phyloP scores from a whole-genome alignment of 805 yeast species.

The Ogataea nakhonphanomensis region DNA sequence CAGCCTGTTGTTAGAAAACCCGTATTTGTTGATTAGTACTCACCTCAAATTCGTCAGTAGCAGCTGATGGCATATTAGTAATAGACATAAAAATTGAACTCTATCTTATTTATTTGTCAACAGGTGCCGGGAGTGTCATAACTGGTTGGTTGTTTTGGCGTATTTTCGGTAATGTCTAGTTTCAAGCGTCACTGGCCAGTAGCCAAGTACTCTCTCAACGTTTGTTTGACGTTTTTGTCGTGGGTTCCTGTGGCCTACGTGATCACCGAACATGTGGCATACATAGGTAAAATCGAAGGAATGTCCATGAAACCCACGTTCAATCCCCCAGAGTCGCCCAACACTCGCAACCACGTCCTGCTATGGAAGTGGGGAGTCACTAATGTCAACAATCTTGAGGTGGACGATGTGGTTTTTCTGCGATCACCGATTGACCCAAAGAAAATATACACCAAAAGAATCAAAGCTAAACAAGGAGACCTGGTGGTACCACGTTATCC shows the following conservation, averaged over 20 bases:
- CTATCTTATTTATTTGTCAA: neutral
- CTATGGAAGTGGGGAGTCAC: constrained; percentile 63
- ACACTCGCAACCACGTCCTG: constrained; percentile 58
- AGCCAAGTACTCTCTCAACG: constrained; percentile 26
- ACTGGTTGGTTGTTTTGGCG: neutral
- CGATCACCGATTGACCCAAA: constrained; percentile 81
- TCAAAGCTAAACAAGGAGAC: constrained; percentile 76
- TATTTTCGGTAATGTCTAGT: constrained; percentile 2
- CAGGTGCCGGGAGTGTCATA: constrained; percentile 3
- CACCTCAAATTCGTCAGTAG: constrained; percentile 22
- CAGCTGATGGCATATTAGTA: constrained; percentile 17
- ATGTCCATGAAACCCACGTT: constrained; percentile 86
- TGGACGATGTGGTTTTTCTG: constrained; percentile 73
- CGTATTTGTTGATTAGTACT: constrained; percentile 4
- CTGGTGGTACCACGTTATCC: constrained; percentile 56
- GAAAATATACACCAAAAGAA: constrained; percentile 71
- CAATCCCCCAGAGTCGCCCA: constrained; percentile 55
- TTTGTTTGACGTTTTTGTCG: constrained; percentile 40
- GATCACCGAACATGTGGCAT: constrained; percentile 65
- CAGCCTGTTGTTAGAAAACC: constrained; percentile 42
- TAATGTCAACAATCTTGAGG: constrained; percentile 41
- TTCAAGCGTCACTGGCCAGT: constrained; percentile 6
- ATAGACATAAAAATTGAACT: neutral
- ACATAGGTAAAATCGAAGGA: constrained; percentile 74
- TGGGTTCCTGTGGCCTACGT: constrained; percentile 83